These are phyloP conservation scores for Centrapalus pauciflorus DNA, from an alignment of 129 eudicot genomes.

Conservation along the genomic window DNA sequence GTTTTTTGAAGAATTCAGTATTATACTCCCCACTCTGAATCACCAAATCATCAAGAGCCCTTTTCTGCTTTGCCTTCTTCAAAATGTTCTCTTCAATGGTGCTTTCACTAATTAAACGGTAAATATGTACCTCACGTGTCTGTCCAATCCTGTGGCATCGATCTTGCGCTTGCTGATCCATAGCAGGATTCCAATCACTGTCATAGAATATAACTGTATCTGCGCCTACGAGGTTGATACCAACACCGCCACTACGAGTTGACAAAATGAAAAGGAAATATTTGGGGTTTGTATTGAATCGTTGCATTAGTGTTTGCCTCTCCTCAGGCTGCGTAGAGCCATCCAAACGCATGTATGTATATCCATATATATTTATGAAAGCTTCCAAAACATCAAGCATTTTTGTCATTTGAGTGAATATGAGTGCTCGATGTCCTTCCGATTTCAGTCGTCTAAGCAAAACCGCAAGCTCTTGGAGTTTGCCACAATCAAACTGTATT, in stretches of 20 bases:
- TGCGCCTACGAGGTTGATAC: constrained; percentile 96
- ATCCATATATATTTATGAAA: constrained; percentile 86
- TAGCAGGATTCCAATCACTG: constrained; percentile 99
- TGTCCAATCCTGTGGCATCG: constrained; percentile 97
- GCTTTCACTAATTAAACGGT: constrained; percentile 87
- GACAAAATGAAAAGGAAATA: constrained; percentile 88
- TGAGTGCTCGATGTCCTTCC: constrained; percentile 92
- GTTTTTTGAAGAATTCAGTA: constrained; percentile 90
- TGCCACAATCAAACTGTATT: constrained; percentile 96
- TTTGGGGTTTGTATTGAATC: constrained; percentile 93
- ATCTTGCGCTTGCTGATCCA: constrained; percentile 99
- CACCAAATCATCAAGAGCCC: constrained; percentile 91
- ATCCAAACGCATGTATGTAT: constrained; percentile 96
- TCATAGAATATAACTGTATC: constrained; percentile 97
- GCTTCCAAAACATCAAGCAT: constrained; percentile 99
- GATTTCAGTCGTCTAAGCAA: constrained; percentile 78
- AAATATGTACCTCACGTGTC: constrained; percentile 95
- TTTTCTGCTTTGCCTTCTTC: constrained; percentile 95
- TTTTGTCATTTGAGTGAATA: constrained; percentile 97
- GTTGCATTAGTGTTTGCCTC: constrained; percentile 94
- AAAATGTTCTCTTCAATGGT: constrained; percentile 95
- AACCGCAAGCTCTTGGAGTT: constrained; percentile 89
- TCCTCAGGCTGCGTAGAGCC: constrained; percentile 97
- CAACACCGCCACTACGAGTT: constrained; percentile 99
- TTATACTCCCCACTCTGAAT: constrained; percentile 97